Evolutionary conservation across 2,329 filamentous ascomycete species (phyloP).

Genomic region (Ceratocystis harringtonii): DNA sequence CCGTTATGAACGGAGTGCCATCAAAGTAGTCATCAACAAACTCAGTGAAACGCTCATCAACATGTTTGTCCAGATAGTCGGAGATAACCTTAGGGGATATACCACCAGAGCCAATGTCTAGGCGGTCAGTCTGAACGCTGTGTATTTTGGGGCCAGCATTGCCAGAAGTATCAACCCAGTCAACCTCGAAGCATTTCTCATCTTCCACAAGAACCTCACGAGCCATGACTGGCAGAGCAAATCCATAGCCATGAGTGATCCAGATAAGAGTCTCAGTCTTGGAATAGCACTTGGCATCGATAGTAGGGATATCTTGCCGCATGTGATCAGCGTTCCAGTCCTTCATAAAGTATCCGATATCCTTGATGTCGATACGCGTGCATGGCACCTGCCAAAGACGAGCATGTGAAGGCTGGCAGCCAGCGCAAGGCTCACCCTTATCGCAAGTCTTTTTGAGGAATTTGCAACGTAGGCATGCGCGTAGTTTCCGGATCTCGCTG

Average conservation of each 20-base stretch:
- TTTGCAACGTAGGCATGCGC: slow-evolving; percentile 89
- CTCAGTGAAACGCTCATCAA: slow-evolving; percentile 78
- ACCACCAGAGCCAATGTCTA: slow-evolving; percentile 80
- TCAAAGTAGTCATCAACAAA: slow-evolving; percentile 96
- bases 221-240: slow-evolving; percentile 81
- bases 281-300: slow-evolving; percentile 79
- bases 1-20: slow-evolving; percentile 84
- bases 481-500: slow-evolving; percentile 87
- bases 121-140: slow-evolving; percentile 71
- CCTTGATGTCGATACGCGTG: slow-evolving; percentile 96
- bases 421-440: slow-evolving; percentile 89
- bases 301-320: slow-evolving; percentile 81
- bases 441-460: slow-evolving; percentile 99
- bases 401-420: slow-evolving; percentile 89
- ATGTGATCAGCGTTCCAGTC: slow-evolving; percentile 98
- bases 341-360: slow-evolving; percentile 97
- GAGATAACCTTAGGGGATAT: slow-evolving; percentile 67
- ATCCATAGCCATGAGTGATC: slow-evolving; percentile 93
- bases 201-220: slow-evolving; percentile 87
- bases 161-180: slow-evolving; percentile 59
- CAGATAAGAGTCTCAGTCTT: slow-evolving; percentile 59
- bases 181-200: slow-evolving; percentile 80
- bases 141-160: slow-evolving; percentile 57
- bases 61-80: slow-evolving; percentile 89
- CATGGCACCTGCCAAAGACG: slow-evolving; percentile 95